Conservation (phyloP, 2,329 filamentous ascomycete species). For the Exophiala lecanii-corni region DNA sequence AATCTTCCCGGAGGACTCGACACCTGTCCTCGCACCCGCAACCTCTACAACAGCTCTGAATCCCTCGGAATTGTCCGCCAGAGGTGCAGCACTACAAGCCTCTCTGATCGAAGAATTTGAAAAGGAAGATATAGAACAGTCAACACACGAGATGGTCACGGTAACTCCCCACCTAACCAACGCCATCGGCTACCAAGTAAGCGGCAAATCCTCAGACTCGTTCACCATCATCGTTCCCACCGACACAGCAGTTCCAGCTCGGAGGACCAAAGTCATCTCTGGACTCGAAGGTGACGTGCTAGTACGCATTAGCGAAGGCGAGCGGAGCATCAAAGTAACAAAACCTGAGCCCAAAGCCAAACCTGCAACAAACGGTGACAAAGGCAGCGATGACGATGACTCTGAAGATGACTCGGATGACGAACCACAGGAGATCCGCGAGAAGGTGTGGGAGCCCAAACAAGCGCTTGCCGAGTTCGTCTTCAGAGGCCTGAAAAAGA, state of each 20-base stretch:
- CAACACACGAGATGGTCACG: slow-evolving; percentile 89
- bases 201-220: slow-evolving; percentile 36
- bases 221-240: slow-evolving; percentile 79
- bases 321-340: slow-evolving; percentile 86
- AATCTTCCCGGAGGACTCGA: slow-evolving; percentile 72
- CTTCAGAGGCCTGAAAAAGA: slow-evolving; percentile 78
- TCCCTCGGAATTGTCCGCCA: slow-evolving; percentile 82
- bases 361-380: slow-evolving; percentile 51
- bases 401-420: slow-evolving; percentile 63
- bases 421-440: slow-evolving; percentile 79
- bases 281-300: slow-evolving; percentile 81
- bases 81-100: slow-evolving; percentile 92
- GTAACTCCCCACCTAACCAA: slow-evolving; percentile 86
- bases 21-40: slow-evolving; percentile 74
- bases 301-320: slow-evolving; percentile 81
- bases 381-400: slow-evolving; percentile 56
- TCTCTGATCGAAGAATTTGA: slow-evolving; percentile 94
- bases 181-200: slow-evolving; percentile 68
- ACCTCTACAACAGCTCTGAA: slow-evolving; percentile 77
- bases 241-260: slow-evolving; percentile 85
- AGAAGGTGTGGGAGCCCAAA: slow-evolving; percentile 89
- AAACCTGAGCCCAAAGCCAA: slow-evolving; percentile 77
- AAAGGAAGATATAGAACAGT: slow-evolving; percentile 87
- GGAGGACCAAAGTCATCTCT: slow-evolving; percentile 73
- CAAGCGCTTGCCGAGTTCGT: slow-evolving; percentile 78